Base-by-base conservation (phyloP, 495 filamentous ascomycete genomes). In the Hypoxylon lienhwacheense region DNA sequence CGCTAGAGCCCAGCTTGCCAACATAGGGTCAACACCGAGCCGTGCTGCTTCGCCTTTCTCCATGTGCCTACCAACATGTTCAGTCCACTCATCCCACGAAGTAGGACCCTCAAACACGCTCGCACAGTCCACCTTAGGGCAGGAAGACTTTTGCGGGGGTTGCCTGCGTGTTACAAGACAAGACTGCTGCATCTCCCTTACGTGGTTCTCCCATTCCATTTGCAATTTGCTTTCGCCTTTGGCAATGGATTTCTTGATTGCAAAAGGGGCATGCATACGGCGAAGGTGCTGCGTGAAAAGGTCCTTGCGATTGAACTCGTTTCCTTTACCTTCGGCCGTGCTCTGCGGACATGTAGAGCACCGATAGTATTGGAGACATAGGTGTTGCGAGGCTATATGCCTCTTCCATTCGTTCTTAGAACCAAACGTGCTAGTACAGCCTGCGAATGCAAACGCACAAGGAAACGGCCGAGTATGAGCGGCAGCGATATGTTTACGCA, bases 321-420 rank as follows among this genome's bases (percentile, higher is more conserved):
- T 82, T 1, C 77, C 78, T 47, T 81, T 82, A 20, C 79, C 77
- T 44, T 81, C 78, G 2, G 71, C 69, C 26, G 75, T 81, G 64
- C 84, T 87, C 15, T 80, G 76, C 4, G 81, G 82, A 25, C 88
- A 82, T 17, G 91, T 83, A 14, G 78, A 81, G 67, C 93, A 98
- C 28, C 88, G 83, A 69, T 89, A 98, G 69, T 86, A 91, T 29
- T 84, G 85, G 12, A 91, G 74, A 49, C 86, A 88, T 48, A 98
- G 75, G 66, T 98, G 93, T 61, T 96, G 88, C 2, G 89, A 91
- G 20, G 81, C 79, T 53, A 97, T 86, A 69, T 98, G 93, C 0
- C 93, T 84, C 67, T 97, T 78, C 92, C 92, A 98, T 66, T 98
- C 93, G 62, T 97, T 97, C 66, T 97, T 97, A 26, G 88, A 91